A percentile compares a stretch with the other conserved stretches of the same genome.
These are phyloP conservation scores for Coniochaeta sp. DNA, from an alignment of 2,329 filamentous ascomycete genomes.

Conservation along the genomic window DNA sequence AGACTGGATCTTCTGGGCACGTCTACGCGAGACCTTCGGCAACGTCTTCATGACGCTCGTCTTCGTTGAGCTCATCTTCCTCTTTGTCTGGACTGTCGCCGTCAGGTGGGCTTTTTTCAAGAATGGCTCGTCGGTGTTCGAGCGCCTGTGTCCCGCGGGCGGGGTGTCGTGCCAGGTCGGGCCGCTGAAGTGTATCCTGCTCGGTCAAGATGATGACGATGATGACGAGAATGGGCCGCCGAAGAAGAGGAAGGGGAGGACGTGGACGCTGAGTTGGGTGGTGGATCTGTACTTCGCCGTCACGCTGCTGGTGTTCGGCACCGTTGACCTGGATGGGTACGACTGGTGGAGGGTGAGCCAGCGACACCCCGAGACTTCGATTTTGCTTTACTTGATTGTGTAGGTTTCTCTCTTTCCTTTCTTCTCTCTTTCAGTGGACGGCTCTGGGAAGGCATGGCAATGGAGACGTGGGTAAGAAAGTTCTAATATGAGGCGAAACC, in stretches of 20 bases:
- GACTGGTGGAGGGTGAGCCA: not conserved
- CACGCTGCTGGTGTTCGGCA: not conserved
- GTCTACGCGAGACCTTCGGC: not conserved
- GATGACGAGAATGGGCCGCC: not conserved
- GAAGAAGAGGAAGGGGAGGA: conserved; percentile 13
- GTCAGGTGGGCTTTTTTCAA: not conserved
- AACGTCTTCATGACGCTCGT: conserved; percentile 8
- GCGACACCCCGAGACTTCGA: not conserved
- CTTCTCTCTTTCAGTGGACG: not conserved
- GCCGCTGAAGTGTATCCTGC: conserved; percentile 3
- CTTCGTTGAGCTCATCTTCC: conserved; percentile 18
- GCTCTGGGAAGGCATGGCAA: no score
- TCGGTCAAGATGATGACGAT: conserved; percentile 2
- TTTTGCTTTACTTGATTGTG: not conserved
- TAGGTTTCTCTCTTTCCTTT: not conserved
- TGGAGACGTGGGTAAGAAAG: no score
- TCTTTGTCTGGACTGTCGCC: conserved; percentile 11
- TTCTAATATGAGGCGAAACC: no score
- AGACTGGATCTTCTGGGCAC: conserved; percentile 1
- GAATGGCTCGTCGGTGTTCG: not conserved
- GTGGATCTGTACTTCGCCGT: conserved; percentile 3
- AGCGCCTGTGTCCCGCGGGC: not conserved
- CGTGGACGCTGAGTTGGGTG: conserved; percentile 6
- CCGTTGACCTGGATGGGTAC: not conserved
- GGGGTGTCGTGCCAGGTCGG: conserved; percentile 7